Evolutionary conservation across 257 asterid species (phyloP).

Genomic region (Penstemon eatonii): DNA sequence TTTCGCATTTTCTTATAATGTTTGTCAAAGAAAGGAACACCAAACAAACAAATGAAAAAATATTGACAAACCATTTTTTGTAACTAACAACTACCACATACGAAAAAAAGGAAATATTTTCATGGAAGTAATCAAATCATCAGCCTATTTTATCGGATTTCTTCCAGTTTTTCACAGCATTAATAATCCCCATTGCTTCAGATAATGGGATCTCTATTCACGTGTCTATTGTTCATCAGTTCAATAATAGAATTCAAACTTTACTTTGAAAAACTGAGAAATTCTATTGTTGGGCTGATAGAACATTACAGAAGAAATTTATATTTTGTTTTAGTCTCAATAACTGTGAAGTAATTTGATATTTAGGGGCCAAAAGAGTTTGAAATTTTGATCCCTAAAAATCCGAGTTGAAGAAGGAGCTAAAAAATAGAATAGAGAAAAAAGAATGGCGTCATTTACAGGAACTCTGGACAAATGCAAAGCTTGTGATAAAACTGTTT

Average conservation of each 20-base stretch:
- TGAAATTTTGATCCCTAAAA: conserved; percentile 11
- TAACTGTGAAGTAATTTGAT: conserved; percentile 30
- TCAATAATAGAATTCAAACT: conserved; percentile 13
- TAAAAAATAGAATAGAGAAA: background rate
- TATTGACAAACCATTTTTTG: no score
- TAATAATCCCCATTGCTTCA: conserved; percentile 39
- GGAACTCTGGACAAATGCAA: conserved; percentile 63
- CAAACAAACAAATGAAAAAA: conserved; percentile 7
- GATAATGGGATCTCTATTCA: conserved; percentile 59
- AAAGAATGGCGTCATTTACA: conserved; percentile 41
- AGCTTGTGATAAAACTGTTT: conserved; percentile 58
- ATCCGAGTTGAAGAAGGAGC: background rate
- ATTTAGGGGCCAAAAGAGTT: conserved; percentile 1
- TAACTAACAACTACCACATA: conserved; percentile 19
- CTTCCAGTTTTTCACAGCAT: conserved; percentile 30
- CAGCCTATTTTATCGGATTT: conserved; percentile 45
- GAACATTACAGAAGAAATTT: conserved; percentile 30
- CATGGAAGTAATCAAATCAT: conserved; percentile 39
- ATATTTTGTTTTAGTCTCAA: conserved; percentile 37
- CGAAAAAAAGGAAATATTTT: background rate
- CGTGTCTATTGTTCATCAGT: conserved; percentile 38
- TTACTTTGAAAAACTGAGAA: conserved; percentile 12
- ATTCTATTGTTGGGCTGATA: conserved; percentile 27
- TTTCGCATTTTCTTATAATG: background rate
- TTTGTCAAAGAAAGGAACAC: background rate